Conservation (phyloP, 306 rosid species). For the Abrus precatorius region DNA sequence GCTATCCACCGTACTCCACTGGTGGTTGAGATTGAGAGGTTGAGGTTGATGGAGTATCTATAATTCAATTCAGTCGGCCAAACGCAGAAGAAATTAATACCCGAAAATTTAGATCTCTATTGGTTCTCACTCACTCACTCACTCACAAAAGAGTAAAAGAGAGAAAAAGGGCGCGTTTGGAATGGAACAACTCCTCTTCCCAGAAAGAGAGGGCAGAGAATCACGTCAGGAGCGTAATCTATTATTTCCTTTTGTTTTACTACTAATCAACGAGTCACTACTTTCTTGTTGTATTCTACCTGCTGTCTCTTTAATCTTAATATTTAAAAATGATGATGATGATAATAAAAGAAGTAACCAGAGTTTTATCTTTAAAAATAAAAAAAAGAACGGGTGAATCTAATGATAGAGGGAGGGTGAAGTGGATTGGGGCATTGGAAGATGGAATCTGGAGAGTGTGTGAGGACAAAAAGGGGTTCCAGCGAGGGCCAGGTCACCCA, state of each 20-base stretch:
- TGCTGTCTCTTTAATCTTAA: no score
- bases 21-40: conserved; percentile 17
- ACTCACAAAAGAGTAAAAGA: background rate
- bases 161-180: background rate
- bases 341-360: no score
- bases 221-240: conserved; percentile 3
- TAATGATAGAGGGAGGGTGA: conserved; percentile 23
- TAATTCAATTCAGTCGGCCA: background rate
- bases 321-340: no score
- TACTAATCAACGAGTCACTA: background rate
- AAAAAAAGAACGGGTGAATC: background rate
- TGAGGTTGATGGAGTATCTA: conserved; percentile 29
- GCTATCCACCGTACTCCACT: no score
- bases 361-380: background rate
- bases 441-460: conserved; percentile 26
- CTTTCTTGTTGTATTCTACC: background rate
- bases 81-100: conserved; percentile 23
- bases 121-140: background rate
- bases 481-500: conserved; percentile 34
- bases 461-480: conserved; percentile 38
- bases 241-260: background rate
- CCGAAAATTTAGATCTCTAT: conserved; percentile 36
- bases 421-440: background rate
- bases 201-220: background rate
- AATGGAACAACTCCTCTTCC: no score